These are phyloP conservation scores for Medicago truncatula DNA, from an alignment of 306 rosid genomes.

Conservation along the genomic window MtrunA17r5.0-ANR NC_053044.1:56399001-56399500, in stretches of 20 bases:
- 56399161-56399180: constrained; percentile 90
- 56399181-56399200: constrained; percentile 92
- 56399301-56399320: constrained; percentile 46
- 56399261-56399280: constrained; percentile 46
- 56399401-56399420: constrained; percentile 52
- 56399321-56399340: constrained; percentile 59
- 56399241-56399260: constrained; percentile 35
- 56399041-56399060: constrained; percentile 68
- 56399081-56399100: constrained; percentile 63
- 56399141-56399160: constrained; percentile 72
- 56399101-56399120: constrained; percentile 72
- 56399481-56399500: constrained; percentile 25
- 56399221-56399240: constrained; percentile 62
- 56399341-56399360: constrained; percentile 82
- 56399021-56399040: constrained; percentile 61
- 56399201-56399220: constrained; percentile 81
- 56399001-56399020: constrained; percentile 58
- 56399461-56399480: constrained; percentile 50
- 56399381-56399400: constrained; percentile 20
- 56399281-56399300: constrained; percentile 57
- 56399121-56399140: constrained; percentile 75
- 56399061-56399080: constrained; percentile 54
- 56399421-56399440: constrained; percentile 44
- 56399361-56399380: constrained; percentile 51
- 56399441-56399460: constrained; percentile 54